These are phyloP conservation scores for Phytophthora boehmeriae DNA, from an alignment of 352 stramenopile genomes.

Conservation along the genomic window DNA sequence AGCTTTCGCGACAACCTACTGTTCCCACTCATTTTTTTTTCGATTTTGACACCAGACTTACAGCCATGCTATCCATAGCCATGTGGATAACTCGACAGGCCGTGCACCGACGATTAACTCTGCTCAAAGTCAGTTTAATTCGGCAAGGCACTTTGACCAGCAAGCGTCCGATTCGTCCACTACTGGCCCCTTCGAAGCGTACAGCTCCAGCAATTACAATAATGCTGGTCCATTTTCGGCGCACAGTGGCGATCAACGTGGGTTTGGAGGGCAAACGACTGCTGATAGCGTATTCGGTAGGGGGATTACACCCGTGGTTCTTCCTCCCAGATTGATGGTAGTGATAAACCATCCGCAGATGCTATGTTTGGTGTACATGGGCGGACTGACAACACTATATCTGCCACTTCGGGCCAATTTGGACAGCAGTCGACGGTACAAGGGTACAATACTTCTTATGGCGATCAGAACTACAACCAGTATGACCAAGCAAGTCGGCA, in stretches of 20 bases:
- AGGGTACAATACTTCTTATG: slow-evolving; percentile 12
- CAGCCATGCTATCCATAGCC: slow-evolving; percentile 16
- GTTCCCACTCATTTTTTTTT: slow-evolving; percentile 14
- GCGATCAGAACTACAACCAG: slow-evolving; percentile 22
- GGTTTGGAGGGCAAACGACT: slow-evolving; percentile 29
- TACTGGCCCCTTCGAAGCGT: slow-evolving; percentile 23
- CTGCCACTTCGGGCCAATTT: slow-evolving; percentile 17
- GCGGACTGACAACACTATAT: slow-evolving; percentile 5
- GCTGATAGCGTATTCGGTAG: slow-evolving; percentile 24
- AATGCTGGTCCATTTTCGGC: slow-evolving; percentile 27
- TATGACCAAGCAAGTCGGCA: slow-evolving; percentile 13
- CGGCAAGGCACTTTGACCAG: slow-evolving; percentile 27
- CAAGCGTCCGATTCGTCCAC: slow-evolving; percentile 10
- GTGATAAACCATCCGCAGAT: slow-evolving; percentile 23
- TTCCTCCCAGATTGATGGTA: slow-evolving; percentile 29
- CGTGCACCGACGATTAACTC: slow-evolving; percentile 13
- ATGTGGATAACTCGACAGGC: slow-evolving; percentile 10
- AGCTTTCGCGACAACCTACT: slow-evolving; percentile 1
- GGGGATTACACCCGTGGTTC: slow-evolving; percentile 11
- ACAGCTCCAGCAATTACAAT: slow-evolving; percentile 18
- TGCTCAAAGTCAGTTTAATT: slow-evolving; percentile 14
- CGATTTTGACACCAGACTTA: slow-evolving; percentile 24
- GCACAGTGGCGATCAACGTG: slow-evolving; percentile 19
- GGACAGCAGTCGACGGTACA: slow-evolving; percentile 15
- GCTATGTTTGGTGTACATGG: slow-evolving; percentile 32